Evolutionary conservation across 148 eudicot genomes (phyloP).

Genomic region (Linanthus parryae): DNA sequence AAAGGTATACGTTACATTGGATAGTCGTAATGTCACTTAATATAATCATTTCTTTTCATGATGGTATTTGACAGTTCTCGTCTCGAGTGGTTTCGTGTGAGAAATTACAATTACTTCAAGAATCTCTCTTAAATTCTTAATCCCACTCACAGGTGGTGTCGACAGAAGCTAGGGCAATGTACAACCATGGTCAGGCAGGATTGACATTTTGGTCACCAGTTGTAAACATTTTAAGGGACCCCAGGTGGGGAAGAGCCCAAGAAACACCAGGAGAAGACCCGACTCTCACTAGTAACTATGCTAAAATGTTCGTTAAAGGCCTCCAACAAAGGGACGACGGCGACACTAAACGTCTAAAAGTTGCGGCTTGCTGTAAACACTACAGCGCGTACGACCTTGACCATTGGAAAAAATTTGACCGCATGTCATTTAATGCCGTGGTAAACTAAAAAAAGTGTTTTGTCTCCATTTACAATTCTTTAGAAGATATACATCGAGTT

Average conservation of each 20-base stretch:
- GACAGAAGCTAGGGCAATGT: slow-evolving; percentile 76
- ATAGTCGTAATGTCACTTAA: no score
- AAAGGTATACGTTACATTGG: no score
- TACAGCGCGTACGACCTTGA: slow-evolving; percentile 56
- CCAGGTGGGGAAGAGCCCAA: slow-evolving; percentile 79
- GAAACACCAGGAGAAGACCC: slow-evolving; percentile 88
- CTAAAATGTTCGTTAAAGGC: slow-evolving; percentile 43
- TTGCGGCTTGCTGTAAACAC: slow-evolving; percentile 69
- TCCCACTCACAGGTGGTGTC: slow-evolving; percentile 67
- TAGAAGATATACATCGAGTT: no score
- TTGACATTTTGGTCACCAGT: slow-evolving; percentile 74
- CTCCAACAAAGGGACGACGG: slow-evolving; percentile 39
- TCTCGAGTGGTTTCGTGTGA: no score
- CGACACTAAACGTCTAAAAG: slow-evolving; percentile 28
- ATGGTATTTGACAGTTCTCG: no score
- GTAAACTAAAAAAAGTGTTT: no score
- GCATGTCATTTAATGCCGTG: slow-evolving; percentile 45
- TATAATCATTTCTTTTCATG: no score
- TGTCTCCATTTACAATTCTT: no score
- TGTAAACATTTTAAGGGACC: slow-evolving; percentile 62
- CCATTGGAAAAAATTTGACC: slow-evolving; percentile 48
- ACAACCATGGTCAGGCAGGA: slow-evolving; percentile 56
- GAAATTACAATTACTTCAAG: no score
- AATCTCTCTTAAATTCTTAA: no score
- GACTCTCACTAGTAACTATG: slow-evolving; percentile 32